Conservation (phyloP, 306 rosid genomes). For the Malus domestica region DNA sequence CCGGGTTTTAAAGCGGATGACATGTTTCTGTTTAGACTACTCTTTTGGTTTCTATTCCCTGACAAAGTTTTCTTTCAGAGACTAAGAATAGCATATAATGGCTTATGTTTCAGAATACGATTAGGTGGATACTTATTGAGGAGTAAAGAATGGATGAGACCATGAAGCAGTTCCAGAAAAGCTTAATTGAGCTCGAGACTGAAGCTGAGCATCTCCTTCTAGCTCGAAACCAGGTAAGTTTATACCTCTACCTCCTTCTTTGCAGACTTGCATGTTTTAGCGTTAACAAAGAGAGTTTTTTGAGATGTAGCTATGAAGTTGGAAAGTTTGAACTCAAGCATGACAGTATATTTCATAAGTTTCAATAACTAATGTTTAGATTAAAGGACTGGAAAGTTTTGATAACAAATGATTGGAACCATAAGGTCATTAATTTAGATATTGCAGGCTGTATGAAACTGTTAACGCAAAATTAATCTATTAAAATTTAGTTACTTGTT, state of each 20-base stretch:
- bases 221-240: constrained; percentile 58
- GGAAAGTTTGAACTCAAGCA: not conserved
- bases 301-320: not conserved
- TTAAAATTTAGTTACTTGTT: too few species aligned
- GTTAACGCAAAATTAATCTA: too few species aligned
- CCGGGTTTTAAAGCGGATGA: too few species aligned
- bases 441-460: not conserved
- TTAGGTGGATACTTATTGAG: not conserved
- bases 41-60: not conserved
- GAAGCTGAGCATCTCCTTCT: constrained; percentile 78
- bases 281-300: not conserved
- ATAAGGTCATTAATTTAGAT: not conserved
- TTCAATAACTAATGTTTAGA: too few species aligned
- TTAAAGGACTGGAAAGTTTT: not conserved
- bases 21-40: not conserved
- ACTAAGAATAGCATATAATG: not conserved
- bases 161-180: constrained; percentile 39
- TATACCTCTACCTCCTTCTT: not conserved
- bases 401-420: not conserved
- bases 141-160: constrained; percentile 42
- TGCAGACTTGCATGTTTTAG: not conserved
- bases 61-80: not conserved
- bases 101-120: not conserved
- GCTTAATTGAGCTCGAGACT: constrained; percentile 54
- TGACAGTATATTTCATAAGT: not conserved